phyloP scores from a whole-genome alignment of 2,329 filamentous ascomycete species.

The Cladosporium austrohemisphaericum region DNA sequence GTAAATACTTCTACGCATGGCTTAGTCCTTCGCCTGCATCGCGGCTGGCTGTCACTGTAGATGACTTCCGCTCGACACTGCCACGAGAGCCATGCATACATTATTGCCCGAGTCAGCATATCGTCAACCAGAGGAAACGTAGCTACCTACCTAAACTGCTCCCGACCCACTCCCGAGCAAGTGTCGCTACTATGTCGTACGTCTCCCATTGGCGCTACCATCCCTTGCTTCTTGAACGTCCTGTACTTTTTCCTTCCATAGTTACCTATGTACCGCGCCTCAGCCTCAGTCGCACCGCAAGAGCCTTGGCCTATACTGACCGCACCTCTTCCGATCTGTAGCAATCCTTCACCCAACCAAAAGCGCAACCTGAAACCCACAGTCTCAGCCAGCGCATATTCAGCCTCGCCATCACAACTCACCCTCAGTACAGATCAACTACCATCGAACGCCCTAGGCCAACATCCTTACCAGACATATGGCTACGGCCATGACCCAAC shows the following conservation, averaged over 20 bases:
- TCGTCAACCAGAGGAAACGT: conserved; percentile 14
- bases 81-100: conserved; percentile 17
- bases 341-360: conserved; percentile 40
- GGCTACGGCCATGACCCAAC: conserved; percentile 28
- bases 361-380: conserved; percentile 44
- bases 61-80: conserved; percentile 12
- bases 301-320: conserved; percentile 8
- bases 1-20: conserved; percentile 15
- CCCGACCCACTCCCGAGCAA: conserved; percentile 15
- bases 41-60: conserved; percentile 14
- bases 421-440: conserved; percentile 31
- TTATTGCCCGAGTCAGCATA: conserved; percentile 15
- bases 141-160: conserved; percentile 13
- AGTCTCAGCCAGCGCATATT: conserved; percentile 31
- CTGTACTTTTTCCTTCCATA: conserved; percentile 10
- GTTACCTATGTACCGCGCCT: conserved; percentile 13
- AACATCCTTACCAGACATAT: conserved; percentile 30
- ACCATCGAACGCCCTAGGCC: conserved; percentile 20
- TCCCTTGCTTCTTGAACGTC: conserved; percentile 6
- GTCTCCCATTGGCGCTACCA: conserved; percentile 15
- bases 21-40: conserved; percentile 12
- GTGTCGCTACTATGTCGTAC: conserved; percentile 16
- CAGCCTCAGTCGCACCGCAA: conserved; percentile 9
- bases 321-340: conserved; percentile 16
- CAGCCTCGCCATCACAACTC: conserved; percentile 37